phyloP scores from a whole-genome alignment of 148 eudicot genomes.

The Chenopodium quinoa region DNA sequence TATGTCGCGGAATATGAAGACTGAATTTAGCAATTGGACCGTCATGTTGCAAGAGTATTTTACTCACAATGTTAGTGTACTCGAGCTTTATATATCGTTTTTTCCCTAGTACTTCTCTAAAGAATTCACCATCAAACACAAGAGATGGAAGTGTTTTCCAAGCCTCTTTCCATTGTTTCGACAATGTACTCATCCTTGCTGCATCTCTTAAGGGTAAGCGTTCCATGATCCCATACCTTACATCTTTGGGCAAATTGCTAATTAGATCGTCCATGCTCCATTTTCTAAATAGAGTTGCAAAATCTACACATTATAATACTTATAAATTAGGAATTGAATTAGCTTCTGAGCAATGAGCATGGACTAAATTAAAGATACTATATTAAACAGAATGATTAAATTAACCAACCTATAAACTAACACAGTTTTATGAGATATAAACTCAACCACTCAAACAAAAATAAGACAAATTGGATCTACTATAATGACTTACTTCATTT shows the following conservation, averaged over 20 bases:
- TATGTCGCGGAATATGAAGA: background rate
- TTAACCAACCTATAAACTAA: too few species aligned
- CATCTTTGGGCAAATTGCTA: background rate
- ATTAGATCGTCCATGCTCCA: background rate
- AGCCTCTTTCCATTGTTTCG: background rate
- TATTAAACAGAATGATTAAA: too few species aligned
- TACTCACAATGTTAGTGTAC: background rate
- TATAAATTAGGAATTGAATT: too few species aligned
- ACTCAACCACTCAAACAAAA: too few species aligned
- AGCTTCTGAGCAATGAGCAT: too few species aligned
- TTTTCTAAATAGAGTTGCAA: too few species aligned
- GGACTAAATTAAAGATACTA: too few species aligned
- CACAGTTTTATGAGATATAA: too few species aligned
- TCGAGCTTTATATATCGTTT: too few species aligned
- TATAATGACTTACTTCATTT: too few species aligned
- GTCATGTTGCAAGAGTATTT: background rate
- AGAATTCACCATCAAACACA: background rate
- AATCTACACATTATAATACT: too few species aligned
- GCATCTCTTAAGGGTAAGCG: background rate
- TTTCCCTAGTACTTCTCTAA: background rate
- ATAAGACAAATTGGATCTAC: too few species aligned
- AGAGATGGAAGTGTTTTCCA: slow-evolving; percentile 7
- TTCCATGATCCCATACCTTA: slow-evolving; percentile 1
- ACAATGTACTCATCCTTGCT: background rate
- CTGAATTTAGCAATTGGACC: background rate